Evolutionary conservation across 2,329 filamentous ascomycete species (phyloP), one percentile per base, ranked within the genome.

Genomic region (Berkeleyomyces rouxiae): DNA sequence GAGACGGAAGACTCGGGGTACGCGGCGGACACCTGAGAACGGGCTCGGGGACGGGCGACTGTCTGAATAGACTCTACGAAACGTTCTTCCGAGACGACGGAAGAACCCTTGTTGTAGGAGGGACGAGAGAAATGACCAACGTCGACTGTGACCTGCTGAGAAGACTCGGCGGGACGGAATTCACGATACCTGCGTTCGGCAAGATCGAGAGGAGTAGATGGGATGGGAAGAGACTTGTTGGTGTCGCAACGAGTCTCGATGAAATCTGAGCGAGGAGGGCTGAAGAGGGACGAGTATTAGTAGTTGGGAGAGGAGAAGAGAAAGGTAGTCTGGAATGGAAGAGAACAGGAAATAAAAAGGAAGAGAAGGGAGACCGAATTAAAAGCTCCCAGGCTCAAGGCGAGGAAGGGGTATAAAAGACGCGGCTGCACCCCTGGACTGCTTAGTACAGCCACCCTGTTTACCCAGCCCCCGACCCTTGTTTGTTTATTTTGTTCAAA

Each of bases 171-270:
- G 60, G 63, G 63, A 46, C 63, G 63, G 39, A 64, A 81, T 72
- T 82, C 75, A 71, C 83, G 82, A 73, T 85, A 85, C 74, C 84
- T 78, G 74, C 80, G 81, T 75, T 86, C 83, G 71, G 81, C 81
- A 68, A 80, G 73, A 75, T 86, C 83, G 73, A 86, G 78, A 68
- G 78, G 74, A 68, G 71, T 71, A 69, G 77, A 72, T 71, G 75
- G 74, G 66, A 75, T 72, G 70, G 76, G 74, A 69, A 74, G 73
- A 67, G 78, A 78, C 67, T 70, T 70, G 73, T 87, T 79, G 71
- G 84, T 77, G 75, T 88, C 82, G 74, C 88, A 75, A 72, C 83
- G 82, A 73, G 82, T 79, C 73, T 86, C 82, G 70, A 79, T 76
- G 77, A 82, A 84, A 70, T 76, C 70, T 67, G 70, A 70, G 67